Percentiles rank a stretch among this genome's conserved stretches.
These are phyloP conservation scores for Arachis monticola DNA, from an alignment of 331 rosid genomes.

Conservation along the genomic window DNA sequence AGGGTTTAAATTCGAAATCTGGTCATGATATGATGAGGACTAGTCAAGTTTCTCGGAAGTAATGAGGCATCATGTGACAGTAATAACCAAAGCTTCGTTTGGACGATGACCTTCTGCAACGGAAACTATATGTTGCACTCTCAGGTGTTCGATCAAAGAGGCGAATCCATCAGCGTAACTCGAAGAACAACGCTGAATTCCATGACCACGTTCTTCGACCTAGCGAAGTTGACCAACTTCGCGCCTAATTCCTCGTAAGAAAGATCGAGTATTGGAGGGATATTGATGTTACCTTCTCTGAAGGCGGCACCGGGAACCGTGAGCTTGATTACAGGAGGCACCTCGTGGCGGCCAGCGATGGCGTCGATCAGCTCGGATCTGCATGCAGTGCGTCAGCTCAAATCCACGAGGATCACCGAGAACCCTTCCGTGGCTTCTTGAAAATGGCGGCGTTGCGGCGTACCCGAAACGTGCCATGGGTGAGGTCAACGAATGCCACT, in stretches of 20 bases:
- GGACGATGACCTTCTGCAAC: constrained; percentile 31
- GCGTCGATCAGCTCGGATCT: constrained; percentile 90
- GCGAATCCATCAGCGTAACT: constrained; percentile 69
- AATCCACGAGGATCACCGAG: constrained; percentile 74
- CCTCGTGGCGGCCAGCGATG: constrained; percentile 68
- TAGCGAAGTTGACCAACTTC: constrained; percentile 73
- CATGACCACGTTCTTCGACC: constrained; percentile 61
- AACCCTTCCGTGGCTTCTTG: constrained; percentile 75
- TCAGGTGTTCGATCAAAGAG: constrained; percentile 62
- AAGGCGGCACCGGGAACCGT: constrained; percentile 50
- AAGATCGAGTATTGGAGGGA: constrained; percentile 74
- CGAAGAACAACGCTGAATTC: constrained; percentile 73
- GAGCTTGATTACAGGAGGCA: constrained; percentile 70
- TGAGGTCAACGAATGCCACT: constrained; percentile 87
- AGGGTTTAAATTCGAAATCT: constrained; percentile 3
- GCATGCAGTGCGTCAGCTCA: constrained; percentile 95
- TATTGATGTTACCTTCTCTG: constrained; percentile 27
- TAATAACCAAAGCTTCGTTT: constrained; percentile 70
- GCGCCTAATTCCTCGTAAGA: constrained; percentile 76
- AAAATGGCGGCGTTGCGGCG: constrained; percentile 80
- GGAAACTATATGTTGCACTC: constrained; percentile 64
- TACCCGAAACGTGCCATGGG: constrained; percentile 98
- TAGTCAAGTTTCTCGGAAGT: constrained; percentile 70
- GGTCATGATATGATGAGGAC: not conserved
- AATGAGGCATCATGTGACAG: constrained; percentile 95